phyloP scores from a whole-genome alignment of 768 basidiomycete species.

The Exidia glandulosa region DNA sequence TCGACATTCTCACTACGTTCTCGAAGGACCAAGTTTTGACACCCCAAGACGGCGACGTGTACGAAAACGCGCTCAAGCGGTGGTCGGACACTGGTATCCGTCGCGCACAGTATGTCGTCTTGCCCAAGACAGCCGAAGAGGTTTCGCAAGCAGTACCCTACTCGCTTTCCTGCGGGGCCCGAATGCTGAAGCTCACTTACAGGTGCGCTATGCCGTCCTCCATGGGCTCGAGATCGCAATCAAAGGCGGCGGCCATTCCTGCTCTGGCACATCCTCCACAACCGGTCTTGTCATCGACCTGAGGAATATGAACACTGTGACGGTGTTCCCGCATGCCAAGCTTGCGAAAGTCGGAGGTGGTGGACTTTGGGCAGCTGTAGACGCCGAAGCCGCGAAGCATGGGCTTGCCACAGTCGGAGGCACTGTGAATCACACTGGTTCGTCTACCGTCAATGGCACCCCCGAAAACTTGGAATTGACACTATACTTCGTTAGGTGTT shows the following conservation, averaged over 20 bases:
- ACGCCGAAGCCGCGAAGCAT: conserved; percentile 5
- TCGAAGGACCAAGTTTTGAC: not conserved
- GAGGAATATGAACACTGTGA: not conserved
- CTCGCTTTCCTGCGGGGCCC: no score
- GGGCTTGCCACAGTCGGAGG: conserved; percentile 7
- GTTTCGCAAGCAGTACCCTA: conserved; percentile 10
- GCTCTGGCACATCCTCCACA: conserved; percentile 1
- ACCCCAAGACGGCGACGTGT: not conserved
- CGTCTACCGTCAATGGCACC: no score
- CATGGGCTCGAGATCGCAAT: conserved; percentile 1
- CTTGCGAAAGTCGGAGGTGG: conserved; percentile 4
- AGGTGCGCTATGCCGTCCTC: not conserved
- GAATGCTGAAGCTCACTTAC: no score
- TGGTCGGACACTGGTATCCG: not conserved
- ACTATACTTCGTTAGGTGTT: no score
- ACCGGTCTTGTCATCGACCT: conserved; percentile 7
- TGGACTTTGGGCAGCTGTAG: conserved; percentile 5
- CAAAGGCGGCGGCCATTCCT: conserved; percentile 8
- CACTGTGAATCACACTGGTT: conserved; percentile 7
- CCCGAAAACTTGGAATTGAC: no score
- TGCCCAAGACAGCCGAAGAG: conserved; percentile 12
- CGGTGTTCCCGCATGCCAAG: not conserved
- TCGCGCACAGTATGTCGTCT: conserved; percentile 2
- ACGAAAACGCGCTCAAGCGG: not conserved
- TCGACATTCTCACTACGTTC: not conserved